Percentiles rank a stretch among this genome's conserved stretches.
Conservation (phyloP, 192 early-diverging fungal species). For the Podila clonocystis region DNA sequence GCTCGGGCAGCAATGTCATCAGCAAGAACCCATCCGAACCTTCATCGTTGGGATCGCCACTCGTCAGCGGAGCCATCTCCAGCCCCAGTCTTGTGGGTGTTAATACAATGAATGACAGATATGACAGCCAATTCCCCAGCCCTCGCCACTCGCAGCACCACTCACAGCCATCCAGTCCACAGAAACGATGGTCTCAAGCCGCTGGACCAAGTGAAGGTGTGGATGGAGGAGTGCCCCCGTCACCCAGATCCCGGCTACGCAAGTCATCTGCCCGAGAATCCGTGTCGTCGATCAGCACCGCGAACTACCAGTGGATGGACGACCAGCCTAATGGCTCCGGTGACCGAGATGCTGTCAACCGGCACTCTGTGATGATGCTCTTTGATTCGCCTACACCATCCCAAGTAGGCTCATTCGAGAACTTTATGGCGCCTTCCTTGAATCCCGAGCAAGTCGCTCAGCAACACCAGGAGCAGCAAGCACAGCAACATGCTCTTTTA, state of each 20-base stretch:
- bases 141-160: conserved; percentile 10
- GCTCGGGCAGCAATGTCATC: not conserved
- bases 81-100: conserved; percentile 22
- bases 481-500: conserved; percentile 34
- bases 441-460: conserved; percentile 20
- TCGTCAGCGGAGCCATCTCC: not conserved
- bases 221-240: not conserved
- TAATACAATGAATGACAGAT: conserved; percentile 10
- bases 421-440: not conserved
- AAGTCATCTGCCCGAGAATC: conserved; percentile 27
- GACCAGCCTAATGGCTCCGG: conserved; percentile 3
- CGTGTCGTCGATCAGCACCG: conserved; percentile 24
- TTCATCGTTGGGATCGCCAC: conserved; percentile 9
- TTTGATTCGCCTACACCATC: conserved; percentile 23
- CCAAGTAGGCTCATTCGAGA: not conserved
- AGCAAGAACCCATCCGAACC: conserved; percentile 17
- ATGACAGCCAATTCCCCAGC: conserved; percentile 24
- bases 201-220: not conserved
- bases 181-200: conserved; percentile 3
- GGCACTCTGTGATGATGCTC: conserved; percentile 23
- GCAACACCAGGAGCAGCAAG: conserved; percentile 30
- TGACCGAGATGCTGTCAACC: conserved; percentile 15
- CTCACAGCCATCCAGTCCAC: not conserved
- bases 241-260: not conserved
- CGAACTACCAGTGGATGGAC: conserved; percentile 50